phyloP scores from a whole-genome alignment of 2,329 filamentous ascomycete genomes.

The Arthrinium puccinioides region DNA sequence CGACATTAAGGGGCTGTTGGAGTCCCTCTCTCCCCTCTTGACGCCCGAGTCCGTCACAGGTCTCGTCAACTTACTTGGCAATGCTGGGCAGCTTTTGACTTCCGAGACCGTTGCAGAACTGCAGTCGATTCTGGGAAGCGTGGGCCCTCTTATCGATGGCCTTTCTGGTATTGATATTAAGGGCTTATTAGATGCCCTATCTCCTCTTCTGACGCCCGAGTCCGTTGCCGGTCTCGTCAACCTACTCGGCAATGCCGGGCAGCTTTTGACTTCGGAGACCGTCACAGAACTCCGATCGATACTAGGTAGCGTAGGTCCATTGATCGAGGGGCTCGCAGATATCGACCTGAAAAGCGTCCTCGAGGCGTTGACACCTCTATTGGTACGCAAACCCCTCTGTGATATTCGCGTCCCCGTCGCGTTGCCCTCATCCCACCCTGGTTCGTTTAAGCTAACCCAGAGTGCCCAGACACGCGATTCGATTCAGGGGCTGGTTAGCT shows the following conservation, averaged over 20 bases:
- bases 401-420: too few species aligned
- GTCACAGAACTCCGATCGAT: conserved; percentile 23
- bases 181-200: conserved; percentile 25
- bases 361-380: conserved; percentile 14
- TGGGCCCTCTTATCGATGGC: conserved; percentile 19
- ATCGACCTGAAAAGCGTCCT: conserved; percentile 11
- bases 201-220: conserved; percentile 32
- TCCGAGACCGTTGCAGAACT: conserved; percentile 18
- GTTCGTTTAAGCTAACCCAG: too few species aligned
- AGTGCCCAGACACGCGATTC: conserved; percentile 17
- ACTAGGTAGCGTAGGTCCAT: neutral
- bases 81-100: conserved; percentile 24
- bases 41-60: conserved; percentile 16
- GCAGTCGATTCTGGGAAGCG: conserved; percentile 16
- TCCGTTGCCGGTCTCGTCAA: conserved; percentile 27
- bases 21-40: conserved; percentile 23
- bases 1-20: conserved; percentile 20
- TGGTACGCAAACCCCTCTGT: too few species aligned
- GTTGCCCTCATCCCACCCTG: too few species aligned
- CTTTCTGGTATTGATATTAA: conserved; percentile 29
- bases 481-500: conserved; percentile 16
- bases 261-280: conserved; percentile 29
- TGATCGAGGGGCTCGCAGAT: conserved; percentile 5
- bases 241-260: conserved; percentile 30
- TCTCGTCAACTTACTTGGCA: conserved; percentile 17